Percentiles rank a stretch among this genome's conserved stretches.
These are phyloP conservation scores for Talaromyces piceae DNA, from an alignment of 2,329 filamentous ascomycete species.

Conservation along the genomic window DNA sequence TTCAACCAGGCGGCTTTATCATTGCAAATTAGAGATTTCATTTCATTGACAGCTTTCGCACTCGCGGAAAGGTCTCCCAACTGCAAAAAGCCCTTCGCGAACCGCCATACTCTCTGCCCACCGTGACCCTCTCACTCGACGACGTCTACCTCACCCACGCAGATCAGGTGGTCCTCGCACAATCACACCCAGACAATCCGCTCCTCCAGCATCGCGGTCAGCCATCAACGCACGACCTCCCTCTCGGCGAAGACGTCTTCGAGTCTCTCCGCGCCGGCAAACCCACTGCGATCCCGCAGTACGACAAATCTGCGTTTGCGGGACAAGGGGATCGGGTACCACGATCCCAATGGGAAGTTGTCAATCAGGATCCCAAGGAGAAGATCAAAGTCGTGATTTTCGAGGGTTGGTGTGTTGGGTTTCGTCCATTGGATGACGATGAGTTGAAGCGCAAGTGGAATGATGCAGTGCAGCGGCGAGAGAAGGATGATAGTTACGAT, in stretches of 20 bases:
- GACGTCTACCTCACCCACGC: conserved; percentile 77
- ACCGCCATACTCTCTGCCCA: conserved; percentile 52
- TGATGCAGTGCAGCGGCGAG: conserved; percentile 37
- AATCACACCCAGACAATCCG: conserved; percentile 60
- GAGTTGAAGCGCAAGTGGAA: conserved; percentile 49
- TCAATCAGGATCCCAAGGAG: conserved; percentile 30
- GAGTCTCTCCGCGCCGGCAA: conserved; percentile 45
- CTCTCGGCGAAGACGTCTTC: conserved; percentile 58
- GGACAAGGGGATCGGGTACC: conserved; percentile 71
- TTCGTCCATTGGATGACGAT: conserved; percentile 56
- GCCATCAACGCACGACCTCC: conserved; percentile 73
- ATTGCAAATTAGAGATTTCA: too few relatives aligned
- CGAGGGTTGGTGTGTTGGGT: conserved; percentile 89
- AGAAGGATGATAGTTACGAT: conserved; percentile 41
- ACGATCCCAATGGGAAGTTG: conserved; percentile 52
- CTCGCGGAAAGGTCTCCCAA: conserved; percentile 44
- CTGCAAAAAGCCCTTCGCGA: conserved; percentile 56
- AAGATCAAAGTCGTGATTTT: conserved; percentile 62
- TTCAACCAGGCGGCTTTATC: too few relatives aligned
- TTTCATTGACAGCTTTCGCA: too few relatives aligned
- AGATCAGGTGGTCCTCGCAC: conserved; percentile 59
- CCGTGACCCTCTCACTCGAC: conserved; percentile 73
- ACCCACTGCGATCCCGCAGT: conserved; percentile 60
- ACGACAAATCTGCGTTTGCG: conserved; percentile 72
- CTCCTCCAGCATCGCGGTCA: conserved; percentile 77